Base-by-base conservation (phyloP, 129 eudicot genomes). In the Pulicaria dysenterica region DNA sequence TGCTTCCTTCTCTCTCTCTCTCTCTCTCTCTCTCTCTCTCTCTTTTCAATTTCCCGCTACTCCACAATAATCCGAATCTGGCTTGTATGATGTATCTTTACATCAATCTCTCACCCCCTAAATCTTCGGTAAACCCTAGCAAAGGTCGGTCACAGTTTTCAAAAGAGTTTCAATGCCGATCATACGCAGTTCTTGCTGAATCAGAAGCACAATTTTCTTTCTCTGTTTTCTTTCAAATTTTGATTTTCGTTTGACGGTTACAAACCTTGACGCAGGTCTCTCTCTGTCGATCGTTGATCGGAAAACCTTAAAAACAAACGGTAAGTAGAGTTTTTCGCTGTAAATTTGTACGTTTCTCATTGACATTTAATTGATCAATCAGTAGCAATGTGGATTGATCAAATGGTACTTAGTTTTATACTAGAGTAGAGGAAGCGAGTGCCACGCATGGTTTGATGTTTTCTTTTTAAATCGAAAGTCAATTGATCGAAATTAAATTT, bases 121-220 rank as follows among this genome's bases (percentile, higher is more conserved):
- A 66, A 66, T 66, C 57, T 66, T 8, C 72, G 72, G 44, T 47
- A 66, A 66, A 46, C 58, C 57, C 70, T 65, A 65, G 56, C 15
- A 19, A 64, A 65, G 56, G 70, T 65, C 54, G 41, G 58, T 66
- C 24, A 66, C 58, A n/a, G 11, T 66, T 66, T 65, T 38, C 65
- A 59, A 65, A 9, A 7, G 3, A 1, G 8, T 19, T 66, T 66
- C 72, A 66, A 66, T 47, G 58, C 57, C 57, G 56, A 47, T 66
- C 31, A 31, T 47, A 11, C 44, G 31, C 58, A 46, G 7, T 14
- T 66, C 56, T 66, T 66, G 13, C 57, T 47, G 58, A 17, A 24
- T 66, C 58, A 66, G 24, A 45, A 47, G 24, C 56, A 19, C 17
- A 64, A 2, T 16, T 17, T 45, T 45, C n/a, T 17, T 11, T 24